Evolutionary conservation across 108 stramenopile genomes (phyloP), one percentile per base, ranked within the genome.

Genomic region (Aurantiochytrium sp.): DNA sequence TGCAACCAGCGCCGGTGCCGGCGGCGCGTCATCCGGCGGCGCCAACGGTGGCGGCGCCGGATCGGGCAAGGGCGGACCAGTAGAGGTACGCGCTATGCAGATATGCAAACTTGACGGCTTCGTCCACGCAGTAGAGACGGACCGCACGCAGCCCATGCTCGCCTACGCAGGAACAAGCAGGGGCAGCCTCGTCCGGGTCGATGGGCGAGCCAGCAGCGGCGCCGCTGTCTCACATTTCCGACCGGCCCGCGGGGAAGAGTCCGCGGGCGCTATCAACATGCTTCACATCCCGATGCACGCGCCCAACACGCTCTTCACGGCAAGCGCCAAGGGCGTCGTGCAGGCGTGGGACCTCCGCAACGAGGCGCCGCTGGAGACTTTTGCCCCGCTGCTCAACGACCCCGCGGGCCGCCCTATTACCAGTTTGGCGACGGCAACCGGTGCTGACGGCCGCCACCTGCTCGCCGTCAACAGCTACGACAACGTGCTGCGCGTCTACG

Each of bases 391-490:
- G 59, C 73, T 81, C 45, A 81, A 81, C 30, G 73, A 81, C 6
- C 42, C 39, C 12, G 73, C 73, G 6, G 73, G 73, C 21, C 21
- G 73, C 6, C 73, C 73, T 41, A 42, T 81, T 1, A 81, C 73
- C 24, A 41, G 32, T 24, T 21, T 81, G 15, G 45, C 39, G 17
- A 48, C 73, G n/a, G 30, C 36, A 6, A 21, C 12, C 19, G 73
- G 2, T 6, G 45, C 42, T 6, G 45, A 81, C n/a, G 42, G 45
- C n/a, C 36, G 73, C 42, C 39, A 81, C 27, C 24, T 81, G 73
- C 30, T 81, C 24, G 73, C 73, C 0, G 73, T 81, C 39, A 81
- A 81, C 30, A 48, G 73, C 24, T 81, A 81, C 45, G 73, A 81
- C 32, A 81, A 81, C 24, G 45, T 81, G 12, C 24, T 81, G 4